Percentiles rank a stretch among this genome's conserved stretches.
Evolutionary conservation across 2,329 filamentous ascomycete species (phyloP).

Genomic region (Cytospora piceae): DNA sequence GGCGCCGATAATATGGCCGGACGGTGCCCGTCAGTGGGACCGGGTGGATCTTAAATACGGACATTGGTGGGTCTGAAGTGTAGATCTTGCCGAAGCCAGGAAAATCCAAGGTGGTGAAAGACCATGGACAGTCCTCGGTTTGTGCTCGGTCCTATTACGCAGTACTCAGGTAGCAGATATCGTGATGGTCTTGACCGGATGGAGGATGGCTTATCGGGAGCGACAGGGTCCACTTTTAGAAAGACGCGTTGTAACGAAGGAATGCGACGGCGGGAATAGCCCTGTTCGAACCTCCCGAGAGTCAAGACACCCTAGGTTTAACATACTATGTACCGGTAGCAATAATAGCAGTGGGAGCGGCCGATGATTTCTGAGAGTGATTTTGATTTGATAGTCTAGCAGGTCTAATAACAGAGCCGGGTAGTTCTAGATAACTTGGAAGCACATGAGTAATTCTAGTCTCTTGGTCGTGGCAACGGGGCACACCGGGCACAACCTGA

Average conservation of each 20-base stretch:
- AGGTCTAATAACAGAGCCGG: no score
- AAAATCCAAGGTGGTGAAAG: not conserved
- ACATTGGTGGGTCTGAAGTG: slow-evolving; percentile 21
- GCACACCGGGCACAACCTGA: not conserved
- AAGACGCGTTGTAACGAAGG: not conserved
- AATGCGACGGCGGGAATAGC: not conserved
- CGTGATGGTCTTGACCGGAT: not conserved
- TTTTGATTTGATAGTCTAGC: no score
- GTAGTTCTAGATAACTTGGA: no score
- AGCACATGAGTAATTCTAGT: not conserved
- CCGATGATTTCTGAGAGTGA: no score
- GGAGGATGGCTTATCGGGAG: not conserved
- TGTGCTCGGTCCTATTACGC: slow-evolving; percentile 3
- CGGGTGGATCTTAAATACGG: slow-evolving; percentile 20
- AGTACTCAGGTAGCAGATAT: not conserved
- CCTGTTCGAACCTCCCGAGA: not conserved
- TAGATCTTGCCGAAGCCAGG: slow-evolving; percentile 25
- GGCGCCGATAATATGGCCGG: slow-evolving; percentile 21
- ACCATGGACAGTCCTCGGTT: not conserved
- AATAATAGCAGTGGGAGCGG: not conserved
- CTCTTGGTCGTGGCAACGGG: not conserved
- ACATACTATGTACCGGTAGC: no score
- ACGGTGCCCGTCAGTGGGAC: slow-evolving; percentile 27
- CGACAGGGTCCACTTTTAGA: not conserved
- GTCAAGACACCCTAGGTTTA: no score